These are phyloP conservation scores for Tothia fuscella DNA, from an alignment of 2,329 filamentous ascomycete genomes.

Conservation along the genomic window DNA sequence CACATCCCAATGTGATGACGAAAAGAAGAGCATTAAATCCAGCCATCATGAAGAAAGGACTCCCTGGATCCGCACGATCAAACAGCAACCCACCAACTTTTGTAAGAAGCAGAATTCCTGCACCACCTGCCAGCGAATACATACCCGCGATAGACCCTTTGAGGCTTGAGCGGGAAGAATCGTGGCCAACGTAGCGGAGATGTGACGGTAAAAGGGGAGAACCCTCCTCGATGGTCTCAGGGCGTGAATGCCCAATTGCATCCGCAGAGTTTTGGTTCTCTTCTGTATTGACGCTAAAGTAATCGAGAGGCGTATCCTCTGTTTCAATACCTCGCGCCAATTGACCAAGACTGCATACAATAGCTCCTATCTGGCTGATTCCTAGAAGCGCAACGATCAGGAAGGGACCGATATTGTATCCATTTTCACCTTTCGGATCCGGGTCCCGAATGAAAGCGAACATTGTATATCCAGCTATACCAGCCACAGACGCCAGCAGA, in stretches of 20 bases:
- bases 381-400: constrained; percentile 70
- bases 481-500: constrained; percentile 56
- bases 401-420: constrained; percentile 59
- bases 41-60: constrained; percentile 93
- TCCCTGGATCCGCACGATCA: constrained; percentile 58
- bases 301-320: constrained; percentile 21
- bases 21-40: constrained; percentile 63
- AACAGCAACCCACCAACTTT: constrained; percentile 84
- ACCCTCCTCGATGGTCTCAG: constrained; percentile 1
- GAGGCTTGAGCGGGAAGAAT: constrained; percentile 33
- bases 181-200: background rate
- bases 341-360: constrained; percentile 87
- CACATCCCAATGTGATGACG: constrained; percentile 2
- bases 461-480: constrained; percentile 63
- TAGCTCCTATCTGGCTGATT: constrained; percentile 88
- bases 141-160: constrained; percentile 93
- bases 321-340: constrained; percentile 67
- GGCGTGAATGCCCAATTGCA: too few species aligned
- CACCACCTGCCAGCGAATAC: constrained; percentile 83
- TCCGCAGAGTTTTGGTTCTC: too few species aligned
- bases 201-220: constrained; percentile 4
- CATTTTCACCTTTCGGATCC: constrained; percentile 58
- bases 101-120: constrained; percentile 79
- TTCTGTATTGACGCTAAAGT: background rate
- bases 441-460: constrained; percentile 71